Percentiles rank a stretch among this genome's conserved stretches.
Evolutionary conservation across 495 filamentous ascomycete genomes (phyloP).

Genomic region (Aeminium ludgeri): DNA sequence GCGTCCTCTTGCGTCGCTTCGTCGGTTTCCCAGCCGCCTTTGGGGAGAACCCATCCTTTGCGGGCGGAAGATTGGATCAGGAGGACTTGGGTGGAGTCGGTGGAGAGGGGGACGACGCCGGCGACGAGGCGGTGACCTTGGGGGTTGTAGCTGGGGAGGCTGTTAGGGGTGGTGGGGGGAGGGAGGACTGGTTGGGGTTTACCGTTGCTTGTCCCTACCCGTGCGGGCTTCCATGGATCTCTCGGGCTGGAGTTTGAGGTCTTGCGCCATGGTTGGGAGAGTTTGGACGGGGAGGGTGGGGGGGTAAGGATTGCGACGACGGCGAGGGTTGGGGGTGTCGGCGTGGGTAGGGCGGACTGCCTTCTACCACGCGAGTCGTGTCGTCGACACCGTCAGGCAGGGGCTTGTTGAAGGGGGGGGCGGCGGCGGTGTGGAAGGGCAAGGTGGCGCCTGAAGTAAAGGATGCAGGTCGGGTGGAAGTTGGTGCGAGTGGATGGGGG

Average conservation of each 20-base stretch:
- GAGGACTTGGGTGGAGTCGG: constrained; percentile 63
- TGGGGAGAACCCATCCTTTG: constrained; percentile 86
- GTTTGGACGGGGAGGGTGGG: neutral
- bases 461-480: too few relatives aligned
- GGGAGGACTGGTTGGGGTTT: neutral
- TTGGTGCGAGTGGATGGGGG: neutral
- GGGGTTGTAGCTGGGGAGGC: constrained; percentile 54
- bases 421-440: too few relatives aligned
- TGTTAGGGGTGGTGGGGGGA: constrained; percentile 22
- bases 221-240: constrained; percentile 30
- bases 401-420: too few relatives aligned
- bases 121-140: constrained; percentile 91
- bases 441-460: too few relatives aligned
- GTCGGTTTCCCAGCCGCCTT: constrained; percentile 94
- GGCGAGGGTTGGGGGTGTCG: too few relatives aligned
- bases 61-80: constrained; percentile 84
- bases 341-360: neutral
- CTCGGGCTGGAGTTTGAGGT: too few relatives aligned
- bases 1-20: constrained; percentile 55
- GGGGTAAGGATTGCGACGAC: too few relatives aligned
- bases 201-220: constrained; percentile 35
- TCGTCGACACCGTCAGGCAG: too few relatives aligned
- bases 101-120: constrained; percentile 71
- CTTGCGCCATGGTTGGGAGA: constrained; percentile 18
- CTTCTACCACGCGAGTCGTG: neutral